Base-by-base conservation (phyloP, 208 protist genomes). In the Leishmania guyanensis region DNA sequence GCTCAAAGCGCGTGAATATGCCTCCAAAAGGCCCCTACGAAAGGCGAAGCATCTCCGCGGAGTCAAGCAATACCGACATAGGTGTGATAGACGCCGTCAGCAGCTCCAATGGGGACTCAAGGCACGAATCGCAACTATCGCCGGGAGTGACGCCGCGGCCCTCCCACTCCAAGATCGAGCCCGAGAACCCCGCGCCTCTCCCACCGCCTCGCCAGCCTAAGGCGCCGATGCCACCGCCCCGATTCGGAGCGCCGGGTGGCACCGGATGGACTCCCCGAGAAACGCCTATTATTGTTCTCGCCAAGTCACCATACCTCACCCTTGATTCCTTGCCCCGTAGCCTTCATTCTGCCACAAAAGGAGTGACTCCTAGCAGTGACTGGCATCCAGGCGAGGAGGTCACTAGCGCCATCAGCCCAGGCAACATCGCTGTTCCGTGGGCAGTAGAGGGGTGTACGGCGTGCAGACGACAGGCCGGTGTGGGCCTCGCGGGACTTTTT, bases 251-350 rank as follows among this genome's bases (percentile, higher is more conserved):
- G 43, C 20, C 48, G 36, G 33, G 50, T 56, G 33, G 64, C 69
- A 51, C 46, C 46, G 20, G 33, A 54, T n/a, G 16, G 69, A 73
- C 20, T 10, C 43, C 69, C 26, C 5, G 3, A 5, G 39, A 64
- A n/a, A 39, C 20, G 33, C 5, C 36, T 14, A 16, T 20, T 16
- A 65, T 81, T 36, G 64, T 86, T 33, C 64, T 89, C 8, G 58
- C 75, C 66, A 86, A 85, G 33, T 68, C 50, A 2, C 83, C 83
- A 0, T 83, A 86, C 69, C 78, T 83, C 56, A 80, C 83, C 46
- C 48, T 80, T 4, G 78, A 86, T 12, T 60, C 51, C 17, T 54
- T 86, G 64, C 66, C 79, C 5, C 22, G 68, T 3, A 82, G 48
- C 20, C 64, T 82, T 3, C 46, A 77, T 1, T 1, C 51, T 17